Evolutionary conservation across 352 stramenopile species (phyloP).

Genomic region (Phytophthora podocarpi): DNA sequence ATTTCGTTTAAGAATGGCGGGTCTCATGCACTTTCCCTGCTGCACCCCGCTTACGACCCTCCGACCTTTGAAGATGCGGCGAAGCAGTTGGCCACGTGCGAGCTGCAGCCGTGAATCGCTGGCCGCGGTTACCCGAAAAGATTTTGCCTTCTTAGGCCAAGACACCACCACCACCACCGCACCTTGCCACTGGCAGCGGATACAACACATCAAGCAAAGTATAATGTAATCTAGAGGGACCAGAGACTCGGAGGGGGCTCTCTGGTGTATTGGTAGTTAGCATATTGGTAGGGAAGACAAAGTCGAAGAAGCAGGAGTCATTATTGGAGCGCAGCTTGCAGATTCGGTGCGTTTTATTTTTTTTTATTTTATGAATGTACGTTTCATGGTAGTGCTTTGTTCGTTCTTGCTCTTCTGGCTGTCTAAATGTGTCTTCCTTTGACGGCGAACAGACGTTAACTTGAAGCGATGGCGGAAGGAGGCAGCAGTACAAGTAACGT

Average conservation of each 20-base stretch:
- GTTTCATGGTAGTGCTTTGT: slow-evolving; percentile 24
- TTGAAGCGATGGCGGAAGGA: slow-evolving; percentile 5
- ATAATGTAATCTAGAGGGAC: slow-evolving; percentile 51
- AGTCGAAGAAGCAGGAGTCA: slow-evolving; percentile 24
- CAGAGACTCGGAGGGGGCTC: slow-evolving; percentile 31
- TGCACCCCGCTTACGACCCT: slow-evolving; percentile 30
- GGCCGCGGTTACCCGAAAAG: neutral
- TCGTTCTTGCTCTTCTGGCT: neutral
- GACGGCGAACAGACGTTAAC: slow-evolving; percentile 4
- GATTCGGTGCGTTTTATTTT: slow-evolving; percentile 35
- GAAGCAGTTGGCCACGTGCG: slow-evolving; percentile 46
- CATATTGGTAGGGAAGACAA: slow-evolving; percentile 30
- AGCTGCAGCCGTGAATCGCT: slow-evolving; percentile 44
- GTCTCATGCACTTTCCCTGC: slow-evolving; percentile 30
- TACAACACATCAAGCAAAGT: slow-evolving; percentile 41
- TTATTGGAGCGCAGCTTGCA: slow-evolving; percentile 29
- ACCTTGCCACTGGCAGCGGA: slow-evolving; percentile 33
- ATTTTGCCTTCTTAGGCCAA: slow-evolving; percentile 28
- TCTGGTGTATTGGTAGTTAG: slow-evolving; percentile 45
- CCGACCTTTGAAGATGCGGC: slow-evolving; percentile 54
- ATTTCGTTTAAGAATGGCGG: slow-evolving; percentile 35
- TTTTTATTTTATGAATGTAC: slow-evolving; percentile 42
- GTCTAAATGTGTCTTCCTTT: slow-evolving; percentile 17
- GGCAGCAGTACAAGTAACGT: neutral
- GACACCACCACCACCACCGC: slow-evolving; percentile 22